These are phyloP conservation scores for Amoebophrya sp. DNA, from an alignment of 169 alveolate species.

Conservation along the genomic window DNA sequence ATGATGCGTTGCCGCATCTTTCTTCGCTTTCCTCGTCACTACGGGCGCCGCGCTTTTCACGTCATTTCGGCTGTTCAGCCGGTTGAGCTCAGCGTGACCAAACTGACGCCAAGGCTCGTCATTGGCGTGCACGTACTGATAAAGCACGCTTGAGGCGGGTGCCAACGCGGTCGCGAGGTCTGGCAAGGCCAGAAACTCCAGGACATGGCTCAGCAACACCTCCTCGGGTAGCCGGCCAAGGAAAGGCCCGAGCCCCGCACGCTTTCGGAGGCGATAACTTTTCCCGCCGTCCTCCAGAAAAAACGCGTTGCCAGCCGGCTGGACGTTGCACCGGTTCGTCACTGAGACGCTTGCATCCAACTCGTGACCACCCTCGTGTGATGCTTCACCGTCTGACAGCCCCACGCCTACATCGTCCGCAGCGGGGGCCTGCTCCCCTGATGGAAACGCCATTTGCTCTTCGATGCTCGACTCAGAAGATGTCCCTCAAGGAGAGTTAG, in stretches of 20 bases:
- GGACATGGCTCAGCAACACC: background rate
- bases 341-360: no score
- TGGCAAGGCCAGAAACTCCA: background rate
- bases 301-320: background rate
- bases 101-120: background rate
- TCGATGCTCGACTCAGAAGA: no score
- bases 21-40: no score
- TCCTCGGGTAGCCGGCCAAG: background rate
- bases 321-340: background rate
- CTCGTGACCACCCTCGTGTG: background rate
- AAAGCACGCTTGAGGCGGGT: background rate
- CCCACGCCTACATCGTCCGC: background rate
- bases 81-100: background rate
- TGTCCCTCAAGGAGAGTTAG: no score
- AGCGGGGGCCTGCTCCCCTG: no score
- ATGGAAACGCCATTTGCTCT: no score
- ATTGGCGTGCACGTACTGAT: background rate
- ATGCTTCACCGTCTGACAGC: background rate
- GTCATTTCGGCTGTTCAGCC: no score
- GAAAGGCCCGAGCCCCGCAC: background rate
- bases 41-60: no score
- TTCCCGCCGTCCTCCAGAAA: background rate
- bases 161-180: background rate
- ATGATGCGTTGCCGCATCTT: no score
- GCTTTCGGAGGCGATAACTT: background rate